Evolutionary conservation across 306 rosid species (phyloP).

Genomic region (Begonia masoniana): DNA sequence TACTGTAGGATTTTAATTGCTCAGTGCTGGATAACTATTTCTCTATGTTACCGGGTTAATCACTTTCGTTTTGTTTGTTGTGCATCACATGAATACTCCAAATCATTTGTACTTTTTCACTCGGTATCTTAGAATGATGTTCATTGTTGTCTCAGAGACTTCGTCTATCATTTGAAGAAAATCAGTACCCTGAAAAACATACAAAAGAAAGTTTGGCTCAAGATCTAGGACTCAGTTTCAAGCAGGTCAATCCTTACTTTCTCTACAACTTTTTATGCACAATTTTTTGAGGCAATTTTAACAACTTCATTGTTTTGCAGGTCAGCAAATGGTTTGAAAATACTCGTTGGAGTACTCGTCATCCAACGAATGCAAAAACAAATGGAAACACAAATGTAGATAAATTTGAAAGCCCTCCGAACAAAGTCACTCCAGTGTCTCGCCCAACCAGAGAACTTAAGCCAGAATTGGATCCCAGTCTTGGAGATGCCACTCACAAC

Average conservation of each 20-base stretch:
- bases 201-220: conserved; percentile 66
- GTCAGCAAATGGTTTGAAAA: conserved; percentile 94
- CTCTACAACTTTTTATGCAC: not conserved
- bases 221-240: conserved; percentile 57
- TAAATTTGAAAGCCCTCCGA: conserved; percentile 13
- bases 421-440: conserved; percentile 8
- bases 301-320: conserved; percentile 19
- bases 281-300: not conserved
- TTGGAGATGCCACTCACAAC: conserved; percentile 7
- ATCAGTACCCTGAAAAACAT: conserved; percentile 66
- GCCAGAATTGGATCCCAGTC: conserved; percentile 6
- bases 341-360: conserved; percentile 55
- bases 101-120: too few relatives aligned
- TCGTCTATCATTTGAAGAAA: conserved; percentile 57
- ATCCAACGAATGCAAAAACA: conserved; percentile 23
- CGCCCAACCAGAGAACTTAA: conserved; percentile 10
- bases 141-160: conserved; percentile 42
- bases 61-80: too few relatives aligned
- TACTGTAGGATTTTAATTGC: too few relatives aligned
- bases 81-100: too few relatives aligned
- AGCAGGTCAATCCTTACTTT: conserved; percentile 38
- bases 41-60: too few relatives aligned
- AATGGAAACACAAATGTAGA: conserved; percentile 5
- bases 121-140: too few relatives aligned
- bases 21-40: too few relatives aligned